Percentiles rank a stretch among this genome's conserved stretches.
These are phyloP conservation scores for Plasmodium relictum DNA, from an alignment of 169 alveolate species.

Conservation along the genomic window DNA sequence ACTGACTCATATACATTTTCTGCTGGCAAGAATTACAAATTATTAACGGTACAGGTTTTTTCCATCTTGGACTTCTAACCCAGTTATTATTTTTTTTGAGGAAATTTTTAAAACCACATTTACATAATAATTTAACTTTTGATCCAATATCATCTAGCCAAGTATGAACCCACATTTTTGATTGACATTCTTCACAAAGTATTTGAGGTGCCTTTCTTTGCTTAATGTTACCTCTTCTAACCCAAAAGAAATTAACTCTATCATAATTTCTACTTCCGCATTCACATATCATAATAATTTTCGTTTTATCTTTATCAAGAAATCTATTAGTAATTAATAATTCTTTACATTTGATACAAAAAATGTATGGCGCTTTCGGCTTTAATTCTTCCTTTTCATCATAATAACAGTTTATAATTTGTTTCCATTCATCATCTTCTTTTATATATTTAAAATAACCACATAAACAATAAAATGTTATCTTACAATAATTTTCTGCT, in stretches of 20 bases:
- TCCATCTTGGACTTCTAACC: constrained; percentile 78
- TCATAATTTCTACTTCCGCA: constrained; percentile 78
- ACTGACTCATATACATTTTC: constrained; percentile 77
- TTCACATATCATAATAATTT: constrained; percentile 75
- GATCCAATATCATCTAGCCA: constrained; percentile 78
- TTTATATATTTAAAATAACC: constrained; percentile 63
- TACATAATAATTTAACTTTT: constrained; percentile 68
- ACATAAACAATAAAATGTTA: constrained; percentile 73
- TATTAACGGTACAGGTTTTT: constrained; percentile 70
- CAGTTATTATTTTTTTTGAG: constrained; percentile 65
- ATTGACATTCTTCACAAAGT: constrained; percentile 66
- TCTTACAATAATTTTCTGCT: constrained; percentile 34
- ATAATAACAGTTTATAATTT: constrained; percentile 58
- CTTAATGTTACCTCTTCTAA: constrained; percentile 60
- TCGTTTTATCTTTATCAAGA: constrained; percentile 73
- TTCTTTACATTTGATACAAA: constrained; percentile 71
- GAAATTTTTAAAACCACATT: constrained; percentile 76
- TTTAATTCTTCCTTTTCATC: constrained; percentile 57
- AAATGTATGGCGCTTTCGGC: constrained; percentile 69
- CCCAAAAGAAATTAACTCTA: constrained; percentile 45
- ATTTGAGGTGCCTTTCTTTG: constrained; percentile 77
- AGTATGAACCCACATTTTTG: constrained; percentile 78
- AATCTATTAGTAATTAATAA: constrained; percentile 50
- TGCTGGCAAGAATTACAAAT: constrained; percentile 72
- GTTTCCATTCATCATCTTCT: constrained; percentile 73